Percentiles rank a stretch among this genome's conserved stretches.
phyloP scores from a whole-genome alignment of 306 rosid genomes.

The Astragalus membranaceus region DNA sequence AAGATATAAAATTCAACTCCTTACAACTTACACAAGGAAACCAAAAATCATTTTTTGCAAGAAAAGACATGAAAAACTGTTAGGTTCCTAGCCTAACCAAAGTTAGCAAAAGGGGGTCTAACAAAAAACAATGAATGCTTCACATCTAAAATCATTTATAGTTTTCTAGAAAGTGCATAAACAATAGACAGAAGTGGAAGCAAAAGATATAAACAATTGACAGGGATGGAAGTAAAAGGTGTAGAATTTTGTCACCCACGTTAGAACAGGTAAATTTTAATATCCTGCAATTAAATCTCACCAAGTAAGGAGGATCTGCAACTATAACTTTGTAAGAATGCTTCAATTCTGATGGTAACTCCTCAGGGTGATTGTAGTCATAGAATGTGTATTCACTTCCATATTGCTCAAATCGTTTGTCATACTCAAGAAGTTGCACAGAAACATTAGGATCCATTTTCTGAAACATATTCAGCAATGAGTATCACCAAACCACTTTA shows the following conservation, averaged over 20 bases:
- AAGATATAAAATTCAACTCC: neutral
- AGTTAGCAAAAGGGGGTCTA: too few relatives aligned
- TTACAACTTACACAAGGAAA: neutral
- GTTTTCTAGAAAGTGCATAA: neutral
- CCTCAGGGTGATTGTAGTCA: conserved; percentile 80
- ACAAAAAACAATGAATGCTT: neutral
- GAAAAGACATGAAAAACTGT: conserved; percentile 3
- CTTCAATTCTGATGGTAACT: conserved; percentile 61
- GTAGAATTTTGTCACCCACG: too few relatives aligned
- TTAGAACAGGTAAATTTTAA: too few relatives aligned
- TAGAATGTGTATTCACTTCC: conserved; percentile 77
- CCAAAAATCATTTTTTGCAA: neutral
- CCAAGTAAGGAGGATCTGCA: conserved; percentile 97
- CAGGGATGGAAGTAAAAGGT: neutral
- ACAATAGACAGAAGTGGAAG: too few relatives aligned
- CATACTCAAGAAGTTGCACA: conserved; percentile 72
- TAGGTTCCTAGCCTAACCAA: too few relatives aligned
- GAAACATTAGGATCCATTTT: conserved; percentile 38
- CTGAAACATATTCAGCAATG: conserved; percentile 23
- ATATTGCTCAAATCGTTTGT: conserved; percentile 75
- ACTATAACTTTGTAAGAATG: conserved; percentile 52
- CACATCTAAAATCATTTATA: neutral
- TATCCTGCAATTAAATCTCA: conserved; percentile 37
- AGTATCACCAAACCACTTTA: neutral
- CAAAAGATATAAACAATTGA: too few relatives aligned